These are phyloP conservation scores for Erucastrum elatum DNA, from an alignment of 345 rosid species.

Conservation along the genomic window DNA sequence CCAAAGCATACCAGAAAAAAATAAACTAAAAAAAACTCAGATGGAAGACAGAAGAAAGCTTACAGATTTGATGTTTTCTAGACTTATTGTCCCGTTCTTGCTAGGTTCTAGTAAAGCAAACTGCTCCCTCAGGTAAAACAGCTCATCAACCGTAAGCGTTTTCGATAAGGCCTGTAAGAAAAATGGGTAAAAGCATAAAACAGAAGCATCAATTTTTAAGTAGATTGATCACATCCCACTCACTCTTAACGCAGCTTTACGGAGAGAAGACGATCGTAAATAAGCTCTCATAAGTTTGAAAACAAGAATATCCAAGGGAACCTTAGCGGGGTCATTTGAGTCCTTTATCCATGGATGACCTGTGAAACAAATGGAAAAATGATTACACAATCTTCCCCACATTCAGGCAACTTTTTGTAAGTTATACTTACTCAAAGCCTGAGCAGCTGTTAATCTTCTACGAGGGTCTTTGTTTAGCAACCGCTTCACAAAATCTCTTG, in stretches of 20 bases:
- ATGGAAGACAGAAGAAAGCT: neutral
- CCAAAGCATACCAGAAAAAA: too few species aligned
- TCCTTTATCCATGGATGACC: constrained; percentile 94
- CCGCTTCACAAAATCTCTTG: constrained; percentile 85
- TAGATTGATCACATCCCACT: neutral
- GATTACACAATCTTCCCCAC: neutral
- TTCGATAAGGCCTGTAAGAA: constrained; percentile 79
- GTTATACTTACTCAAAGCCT: constrained; percentile 77
- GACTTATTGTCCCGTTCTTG: constrained; percentile 70
- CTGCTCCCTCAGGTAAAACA: constrained; percentile 81
- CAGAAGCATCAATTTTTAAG: too few species aligned
- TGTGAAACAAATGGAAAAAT: constrained; percentile 41
- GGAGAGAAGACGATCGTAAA: constrained; percentile 84
- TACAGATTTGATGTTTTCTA: constrained; percentile 74
- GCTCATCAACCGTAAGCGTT: constrained; percentile 79
- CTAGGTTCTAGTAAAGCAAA: constrained; percentile 82
- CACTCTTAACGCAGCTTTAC: constrained; percentile 95
- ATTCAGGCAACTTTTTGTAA: neutral
- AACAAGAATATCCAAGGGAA: constrained; percentile 72
- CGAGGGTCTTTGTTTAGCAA: constrained; percentile 90
- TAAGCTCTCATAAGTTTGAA: constrained; percentile 83
- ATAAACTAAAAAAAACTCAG: neutral
- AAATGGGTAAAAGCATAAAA: neutral
- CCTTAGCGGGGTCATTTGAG: constrained; percentile 51
- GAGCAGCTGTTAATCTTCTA: constrained; percentile 94